phyloP scores from a whole-genome alignment of 805 yeast species.

The Komagataella ulmi region DNA sequence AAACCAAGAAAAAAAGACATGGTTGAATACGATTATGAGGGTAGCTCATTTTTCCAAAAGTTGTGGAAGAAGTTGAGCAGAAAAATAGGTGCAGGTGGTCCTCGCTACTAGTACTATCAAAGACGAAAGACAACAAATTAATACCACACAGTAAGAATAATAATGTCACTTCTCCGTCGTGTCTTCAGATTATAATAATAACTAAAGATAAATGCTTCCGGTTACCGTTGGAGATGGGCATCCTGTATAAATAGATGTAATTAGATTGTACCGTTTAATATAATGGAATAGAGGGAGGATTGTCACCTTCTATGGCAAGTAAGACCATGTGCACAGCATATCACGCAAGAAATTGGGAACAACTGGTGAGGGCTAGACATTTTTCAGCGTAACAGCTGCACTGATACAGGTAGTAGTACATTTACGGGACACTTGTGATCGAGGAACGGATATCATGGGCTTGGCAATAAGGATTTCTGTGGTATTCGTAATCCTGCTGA shows the following conservation, averaged over 20 bases:
- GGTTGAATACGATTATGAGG: background rate
- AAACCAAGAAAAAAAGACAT: background rate
- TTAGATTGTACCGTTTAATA: background rate
- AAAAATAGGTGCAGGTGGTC: background rate
- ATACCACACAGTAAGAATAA: background rate
- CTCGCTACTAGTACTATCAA: background rate
- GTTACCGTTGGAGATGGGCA: background rate
- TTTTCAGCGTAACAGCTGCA: too few relatives aligned
- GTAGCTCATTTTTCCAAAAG: background rate
- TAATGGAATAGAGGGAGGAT: too few relatives aligned
- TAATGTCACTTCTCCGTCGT: background rate
- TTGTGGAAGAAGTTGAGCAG: background rate
- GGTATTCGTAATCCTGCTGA: slow-evolving; percentile 31
- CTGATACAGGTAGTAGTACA: too few relatives aligned
- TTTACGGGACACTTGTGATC: too few relatives aligned
- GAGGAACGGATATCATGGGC: too few relatives aligned
- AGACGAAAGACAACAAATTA: background rate
- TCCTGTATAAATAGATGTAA: background rate
- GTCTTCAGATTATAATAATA: background rate
- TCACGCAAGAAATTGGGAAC: too few relatives aligned
- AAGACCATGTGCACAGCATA: slow-evolving; percentile 27
- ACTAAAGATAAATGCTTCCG: background rate
- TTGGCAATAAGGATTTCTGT: too few relatives aligned
- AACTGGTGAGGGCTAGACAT: too few relatives aligned
- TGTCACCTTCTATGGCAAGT: background rate